Evolutionary conservation across 768 basidiomycete genomes (phyloP).

Genomic region (Ramaria sp.): DNA sequence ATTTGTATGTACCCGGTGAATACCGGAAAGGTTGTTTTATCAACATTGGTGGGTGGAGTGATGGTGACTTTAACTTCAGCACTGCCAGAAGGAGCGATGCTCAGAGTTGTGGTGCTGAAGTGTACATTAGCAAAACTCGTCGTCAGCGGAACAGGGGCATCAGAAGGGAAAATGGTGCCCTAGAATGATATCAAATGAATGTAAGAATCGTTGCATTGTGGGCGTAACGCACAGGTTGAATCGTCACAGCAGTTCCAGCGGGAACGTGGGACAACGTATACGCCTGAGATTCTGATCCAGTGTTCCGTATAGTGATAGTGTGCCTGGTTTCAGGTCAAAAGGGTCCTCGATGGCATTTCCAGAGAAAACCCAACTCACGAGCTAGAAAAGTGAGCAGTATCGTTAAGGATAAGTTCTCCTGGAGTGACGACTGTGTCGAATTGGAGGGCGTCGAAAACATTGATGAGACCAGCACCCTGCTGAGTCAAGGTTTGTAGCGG

Average conservation of each 20-base stretch:
- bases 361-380: neutral
- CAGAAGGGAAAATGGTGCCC: conserved; percentile 30
- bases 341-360: conserved; percentile 23
- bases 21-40: conserved; percentile 37
- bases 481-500: conserved; percentile 41
- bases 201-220: conserved; percentile 3
- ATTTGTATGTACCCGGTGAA: conserved; percentile 48
- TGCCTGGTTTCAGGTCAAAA: conserved; percentile 31
- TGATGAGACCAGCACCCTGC: conserved; percentile 45
- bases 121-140: conserved; percentile 33
- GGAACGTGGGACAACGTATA: conserved; percentile 43
- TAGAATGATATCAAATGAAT: conserved; percentile 11
- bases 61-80: conserved; percentile 33
- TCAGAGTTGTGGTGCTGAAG: conserved; percentile 28
- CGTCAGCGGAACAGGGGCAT: conserved; percentile 42
- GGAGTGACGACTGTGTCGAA: conserved; percentile 41
- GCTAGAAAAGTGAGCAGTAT: conserved; percentile 43
- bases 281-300: conserved; percentile 27
- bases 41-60: conserved; percentile 32
- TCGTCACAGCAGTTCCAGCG: conserved; percentile 43
- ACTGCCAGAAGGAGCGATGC: conserved; percentile 35
- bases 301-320: conserved; percentile 35
- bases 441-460: conserved; percentile 47
- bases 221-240: conserved; percentile 25
- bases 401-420: conserved; percentile 50